These are phyloP conservation scores for Zygoascus flipseniorum DNA, from an alignment of 805 yeast species.

Conservation along the genomic window DNA sequence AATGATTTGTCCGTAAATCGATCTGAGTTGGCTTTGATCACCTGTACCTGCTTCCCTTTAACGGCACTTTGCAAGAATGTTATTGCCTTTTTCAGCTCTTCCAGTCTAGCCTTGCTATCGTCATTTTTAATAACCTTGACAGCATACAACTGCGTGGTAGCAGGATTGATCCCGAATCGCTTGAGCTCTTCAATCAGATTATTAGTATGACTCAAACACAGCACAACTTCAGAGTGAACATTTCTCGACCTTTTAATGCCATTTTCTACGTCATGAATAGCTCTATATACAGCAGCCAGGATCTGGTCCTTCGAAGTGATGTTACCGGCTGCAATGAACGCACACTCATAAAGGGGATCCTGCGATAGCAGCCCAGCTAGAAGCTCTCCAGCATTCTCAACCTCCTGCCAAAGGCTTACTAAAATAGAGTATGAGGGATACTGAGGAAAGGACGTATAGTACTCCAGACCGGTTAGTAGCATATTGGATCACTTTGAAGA, in stretches of 20 bases:
- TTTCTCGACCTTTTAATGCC: slow-evolving; percentile 52
- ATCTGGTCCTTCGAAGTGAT: slow-evolving; percentile 57
- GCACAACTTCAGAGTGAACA: slow-evolving; percentile 63
- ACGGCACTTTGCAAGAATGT: slow-evolving; percentile 7
- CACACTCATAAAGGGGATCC: slow-evolving; percentile 45
- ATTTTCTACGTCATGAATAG: slow-evolving; percentile 42
- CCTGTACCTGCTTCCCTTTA: slow-evolving; percentile 11
- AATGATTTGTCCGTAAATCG: slow-evolving; percentile 6
- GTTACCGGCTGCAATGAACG: slow-evolving; percentile 54
- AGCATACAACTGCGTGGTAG: slow-evolving; percentile 38
- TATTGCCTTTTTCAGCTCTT: slow-evolving; percentile 16
- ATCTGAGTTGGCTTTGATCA: slow-evolving; percentile 7
- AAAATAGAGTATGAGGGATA: slow-evolving; percentile 25
- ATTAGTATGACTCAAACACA: slow-evolving; percentile 50
- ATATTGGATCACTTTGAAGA: background rate
- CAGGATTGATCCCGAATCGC: slow-evolving; percentile 58
- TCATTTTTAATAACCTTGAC: slow-evolving; percentile 35
- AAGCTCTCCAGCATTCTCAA: slow-evolving; percentile 38
- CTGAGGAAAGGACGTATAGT: slow-evolving; percentile 1
- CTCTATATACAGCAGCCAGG: slow-evolving; percentile 49
- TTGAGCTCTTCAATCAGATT: slow-evolving; percentile 58
- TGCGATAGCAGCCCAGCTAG: slow-evolving; percentile 38
- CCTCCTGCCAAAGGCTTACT: slow-evolving; percentile 38
- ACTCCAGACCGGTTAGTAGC: background rate
- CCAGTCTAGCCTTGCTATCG: slow-evolving; percentile 9